Evolutionary conservation across 441 rosid species (phyloP), one percentile per base, ranked within the genome.

Genomic region (Isatis lusitanica): DNA sequence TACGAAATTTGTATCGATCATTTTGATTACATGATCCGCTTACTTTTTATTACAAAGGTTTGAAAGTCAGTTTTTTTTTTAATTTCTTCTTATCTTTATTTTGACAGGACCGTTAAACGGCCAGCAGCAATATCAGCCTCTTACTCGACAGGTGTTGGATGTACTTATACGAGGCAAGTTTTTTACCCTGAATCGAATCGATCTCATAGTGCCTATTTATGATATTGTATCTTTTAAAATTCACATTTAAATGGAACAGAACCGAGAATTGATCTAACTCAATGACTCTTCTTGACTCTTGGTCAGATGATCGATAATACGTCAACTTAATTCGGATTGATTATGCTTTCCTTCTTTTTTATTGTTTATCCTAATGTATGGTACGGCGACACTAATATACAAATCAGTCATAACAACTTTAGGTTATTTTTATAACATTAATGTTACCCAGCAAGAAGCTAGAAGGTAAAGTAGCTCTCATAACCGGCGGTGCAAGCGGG

Each of bases 401-500:
- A 47, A 52, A 40, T 38, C 17, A 51, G 5, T 36, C 30, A 3
- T 17, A 17, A 10, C 24, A n/a, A 31, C 17, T 35, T 35, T 15
- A 0, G 3, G 6, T 35, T 16, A 4, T 4, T 31, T 47, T 47
- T 1, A 16, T 7, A 39, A 17, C 44, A 10, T 59, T 59, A 35
- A 64, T 39, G 40, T 30, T 5, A 44, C 62, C 53, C 21, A 76
- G 71, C n/a, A 75, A 66, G 74, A 90, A 92, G 80, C 82, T 90
- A 5, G 86, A 80, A 60, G 90, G 88, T 4, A 90, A 83, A 74
- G 86, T 88, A 7, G 97, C 94, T 31, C 72, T 90, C 2, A 83
- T 88, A 67, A 86, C 97, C 2, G 97, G 97, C 0, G 92, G 91
- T 2, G 96, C 88, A 38, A 87, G 86, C 43, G 97, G 97, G 72